phyloP scores from a whole-genome alignment of 2,329 filamentous ascomycete genomes.

The Sphaerostilbella broomeana region DNA sequence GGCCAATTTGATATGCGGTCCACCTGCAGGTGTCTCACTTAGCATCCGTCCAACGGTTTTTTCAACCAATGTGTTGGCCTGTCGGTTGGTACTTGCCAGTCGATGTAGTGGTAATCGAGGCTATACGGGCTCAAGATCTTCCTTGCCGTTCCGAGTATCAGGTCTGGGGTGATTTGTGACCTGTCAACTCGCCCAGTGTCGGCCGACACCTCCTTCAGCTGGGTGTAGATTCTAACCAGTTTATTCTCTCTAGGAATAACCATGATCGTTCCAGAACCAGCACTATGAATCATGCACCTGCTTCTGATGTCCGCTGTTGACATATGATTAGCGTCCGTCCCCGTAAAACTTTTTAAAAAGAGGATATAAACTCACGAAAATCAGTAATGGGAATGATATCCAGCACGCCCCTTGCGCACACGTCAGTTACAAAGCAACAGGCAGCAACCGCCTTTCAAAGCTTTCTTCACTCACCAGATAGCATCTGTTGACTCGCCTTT shows the following conservation, averaged over 20 bases:
- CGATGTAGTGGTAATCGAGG: constrained; percentile 55
- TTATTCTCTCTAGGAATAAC: constrained; percentile 58
- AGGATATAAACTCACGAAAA: constrained; percentile 36
- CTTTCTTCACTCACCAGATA: constrained; percentile 33
- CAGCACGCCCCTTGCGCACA: constrained; percentile 32
- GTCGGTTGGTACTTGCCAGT: constrained; percentile 44
- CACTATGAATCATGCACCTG: constrained; percentile 52
- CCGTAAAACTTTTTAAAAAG: background rate
- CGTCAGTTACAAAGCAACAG: background rate
- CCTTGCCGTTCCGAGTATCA: constrained; percentile 56
- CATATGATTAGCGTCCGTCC: background rate
- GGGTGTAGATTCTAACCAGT: constrained; percentile 58
- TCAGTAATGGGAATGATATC: constrained; percentile 38
- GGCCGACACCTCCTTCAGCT: constrained; percentile 44
- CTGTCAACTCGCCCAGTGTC: constrained; percentile 47
- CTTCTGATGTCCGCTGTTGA: constrained; percentile 46
- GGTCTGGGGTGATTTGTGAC: constrained; percentile 56
- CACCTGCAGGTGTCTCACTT: constrained; percentile 14
- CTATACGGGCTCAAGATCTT: constrained; percentile 63
- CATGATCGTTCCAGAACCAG: constrained; percentile 51
- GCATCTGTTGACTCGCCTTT: constrained; percentile 49
- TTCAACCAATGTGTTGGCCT: background rate
- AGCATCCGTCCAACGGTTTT: background rate
- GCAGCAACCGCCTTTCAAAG: background rate
- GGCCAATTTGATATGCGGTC: constrained; percentile 53